Evolutionary conservation across 2,329 filamentous ascomycete genomes (phyloP), one percentile per base, ranked within the genome.

Genomic region (Aureobasidium sp.): DNA sequence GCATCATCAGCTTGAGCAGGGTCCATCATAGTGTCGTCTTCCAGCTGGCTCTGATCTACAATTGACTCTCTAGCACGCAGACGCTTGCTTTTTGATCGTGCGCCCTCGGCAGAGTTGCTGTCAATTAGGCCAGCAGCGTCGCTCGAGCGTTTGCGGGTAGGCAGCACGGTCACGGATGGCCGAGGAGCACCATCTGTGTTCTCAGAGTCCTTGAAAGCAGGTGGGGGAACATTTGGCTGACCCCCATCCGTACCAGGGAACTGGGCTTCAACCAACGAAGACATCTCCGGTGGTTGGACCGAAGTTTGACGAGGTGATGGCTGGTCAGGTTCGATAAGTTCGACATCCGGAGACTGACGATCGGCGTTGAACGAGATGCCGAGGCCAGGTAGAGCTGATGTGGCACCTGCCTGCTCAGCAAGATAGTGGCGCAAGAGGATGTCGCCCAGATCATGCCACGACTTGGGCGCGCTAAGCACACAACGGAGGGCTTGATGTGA

Each of bases 71-170:
- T 79, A 34, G 83, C 82, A 58, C 84, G 80, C 20, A 84, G 80
- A 39, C 85, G 79, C 68, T 84, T 84, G 70, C 84, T 86, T 67
- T 84, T 84, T 14, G 76, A 74, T 52, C 84, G 78, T 22, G 80
- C 79, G 55, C 81, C 81, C 64, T 87, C 84, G 14, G 75, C 75
- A 14, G 77, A 78, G 22, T 15, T 22, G n/a, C n/a, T 17, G 57
- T 87, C 85, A 2, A 84, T 79, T 31, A 85, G 76, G 11, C 81
- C 82, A 53, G 83, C 81, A 22, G 81, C 82, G 57, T 85, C 82
- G 15, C 82, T 83, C 2, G 84, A 86, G 62, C 85, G 77, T 70
- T 87, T 87, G 22, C 84, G 78, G 25, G 78, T 78, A 12, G 75
- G 74, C 5, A 73, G 68, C 52, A 69, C 73, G n/a, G 75, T 70